These are phyloP conservation scores for Kuraishia cidri DNA, from an alignment of 805 yeast species.

Conservation along the genomic window DNA sequence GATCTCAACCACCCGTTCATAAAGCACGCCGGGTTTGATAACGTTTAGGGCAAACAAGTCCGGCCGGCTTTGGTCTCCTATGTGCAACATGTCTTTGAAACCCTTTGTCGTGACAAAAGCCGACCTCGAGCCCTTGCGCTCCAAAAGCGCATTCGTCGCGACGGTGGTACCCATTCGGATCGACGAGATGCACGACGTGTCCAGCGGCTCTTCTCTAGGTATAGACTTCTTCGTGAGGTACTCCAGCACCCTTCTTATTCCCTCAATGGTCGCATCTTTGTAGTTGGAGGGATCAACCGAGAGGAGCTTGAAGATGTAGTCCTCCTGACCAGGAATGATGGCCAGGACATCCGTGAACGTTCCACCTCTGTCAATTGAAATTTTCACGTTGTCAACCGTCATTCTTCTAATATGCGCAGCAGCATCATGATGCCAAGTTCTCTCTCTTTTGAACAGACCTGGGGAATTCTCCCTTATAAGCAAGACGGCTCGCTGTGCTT, in stretches of 20 bases:
- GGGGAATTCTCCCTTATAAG: too few relatives aligned
- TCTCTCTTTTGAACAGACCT: too few relatives aligned
- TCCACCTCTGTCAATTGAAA: slow-evolving; percentile 54
- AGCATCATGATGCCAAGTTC: too few relatives aligned
- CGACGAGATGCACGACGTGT: slow-evolving; percentile 52
- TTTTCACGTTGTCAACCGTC: slow-evolving; percentile 1
- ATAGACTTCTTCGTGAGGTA: slow-evolving; percentile 40
- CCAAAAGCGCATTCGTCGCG: slow-evolving; percentile 91
- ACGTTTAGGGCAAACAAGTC: slow-evolving; percentile 79
- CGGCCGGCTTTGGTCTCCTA: slow-evolving; percentile 92
- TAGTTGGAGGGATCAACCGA: slow-evolving; percentile 89
- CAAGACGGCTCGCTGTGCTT: too few relatives aligned
- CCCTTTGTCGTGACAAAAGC: slow-evolving; percentile 85
- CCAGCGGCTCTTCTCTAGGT: slow-evolving; percentile 53
- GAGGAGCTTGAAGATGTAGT: slow-evolving; percentile 65
- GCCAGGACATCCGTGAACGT: slow-evolving; percentile 79
- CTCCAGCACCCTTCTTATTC: slow-evolving; percentile 73
- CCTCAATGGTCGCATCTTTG: slow-evolving; percentile 87
- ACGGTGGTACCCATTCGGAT: slow-evolving; percentile 91
- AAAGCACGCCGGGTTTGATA: slow-evolving; percentile 60
- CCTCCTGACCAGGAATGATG: slow-evolving; percentile 41
- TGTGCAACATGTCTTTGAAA: slow-evolving; percentile 69
- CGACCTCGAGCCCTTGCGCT: slow-evolving; percentile 85
- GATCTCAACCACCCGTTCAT: slow-evolving; percentile 69
- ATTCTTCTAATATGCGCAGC: neutral